Conservation (phyloP, 73 alveolate species). For the Stentor roeselii region DNA sequence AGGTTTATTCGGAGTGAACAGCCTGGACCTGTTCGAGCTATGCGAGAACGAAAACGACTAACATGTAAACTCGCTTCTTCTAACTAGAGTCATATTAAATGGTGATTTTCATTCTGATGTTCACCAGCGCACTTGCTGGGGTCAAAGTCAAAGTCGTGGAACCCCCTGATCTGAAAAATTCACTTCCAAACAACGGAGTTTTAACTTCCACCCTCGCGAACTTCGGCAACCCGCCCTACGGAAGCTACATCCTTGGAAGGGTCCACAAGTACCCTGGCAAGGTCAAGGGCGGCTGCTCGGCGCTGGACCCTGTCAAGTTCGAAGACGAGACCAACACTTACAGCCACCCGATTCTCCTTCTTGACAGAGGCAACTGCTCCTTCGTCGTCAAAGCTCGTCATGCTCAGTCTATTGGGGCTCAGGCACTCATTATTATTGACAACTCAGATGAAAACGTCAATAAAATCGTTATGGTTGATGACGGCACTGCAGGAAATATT, state of each 20-base stretch:
- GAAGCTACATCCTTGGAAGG: not conserved
- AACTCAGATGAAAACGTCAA: conserved; percentile 48
- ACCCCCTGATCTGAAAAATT: not conserved
- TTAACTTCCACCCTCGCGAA: conserved; percentile 24
- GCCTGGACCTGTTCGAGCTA: not conserved
- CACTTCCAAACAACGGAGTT: not conserved
- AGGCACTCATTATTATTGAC: conserved; percentile 71
- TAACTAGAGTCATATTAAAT: too few species aligned
- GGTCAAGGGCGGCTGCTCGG: not conserved
- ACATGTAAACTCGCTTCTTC: not conserved
- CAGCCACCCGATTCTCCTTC: conserved; percentile 58
- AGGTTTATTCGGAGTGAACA: not conserved
- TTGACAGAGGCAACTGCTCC: conserved; percentile 82
- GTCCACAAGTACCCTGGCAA: not conserved
- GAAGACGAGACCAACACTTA: conserved; percentile 39
- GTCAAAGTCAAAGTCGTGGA: not conserved
- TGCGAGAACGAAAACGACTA: not conserved
- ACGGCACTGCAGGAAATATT: conserved; percentile 90
- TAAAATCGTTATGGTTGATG: conserved; percentile 80
- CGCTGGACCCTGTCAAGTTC: not conserved
- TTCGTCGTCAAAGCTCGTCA: conserved; percentile 79
- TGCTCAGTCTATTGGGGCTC: conserved; percentile 73
- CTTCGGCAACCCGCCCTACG: conserved; percentile 26
- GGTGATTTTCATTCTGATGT: not conserved
- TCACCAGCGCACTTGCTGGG: not conserved